These are phyloP conservation scores for Tuber calosporum DNA, from an alignment of 495 filamentous ascomycete genomes.

Conservation along the genomic window DNA sequence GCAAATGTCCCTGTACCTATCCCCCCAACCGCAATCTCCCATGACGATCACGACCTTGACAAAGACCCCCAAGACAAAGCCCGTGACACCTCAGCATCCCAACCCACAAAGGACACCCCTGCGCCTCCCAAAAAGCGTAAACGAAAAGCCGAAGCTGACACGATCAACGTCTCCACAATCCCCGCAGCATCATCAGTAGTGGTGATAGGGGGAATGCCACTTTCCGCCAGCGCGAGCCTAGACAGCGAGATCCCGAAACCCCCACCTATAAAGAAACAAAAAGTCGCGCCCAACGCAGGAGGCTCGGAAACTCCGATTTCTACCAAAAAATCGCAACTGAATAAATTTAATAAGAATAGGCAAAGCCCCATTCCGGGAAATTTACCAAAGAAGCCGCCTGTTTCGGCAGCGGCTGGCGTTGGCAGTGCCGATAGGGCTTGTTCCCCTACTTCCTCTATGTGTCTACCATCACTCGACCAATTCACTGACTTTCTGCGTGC, in stretches of 20 bases:
- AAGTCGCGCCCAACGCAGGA: constrained; percentile 4
- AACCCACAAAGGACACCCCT: constrained; percentile 9
- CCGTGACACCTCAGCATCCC: constrained; percentile 14
- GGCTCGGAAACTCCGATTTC: constrained; percentile 6
- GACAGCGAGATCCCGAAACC: constrained; percentile 13
- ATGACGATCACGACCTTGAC: constrained; percentile 8
- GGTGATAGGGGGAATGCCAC: background rate
- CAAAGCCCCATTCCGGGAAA: constrained; percentile 27
- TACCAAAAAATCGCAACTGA: constrained; percentile 31
- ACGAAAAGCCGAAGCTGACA: constrained; percentile 26
- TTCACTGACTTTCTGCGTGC: constrained; percentile 9
- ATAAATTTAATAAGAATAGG: constrained; percentile 24
- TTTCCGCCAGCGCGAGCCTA: background rate
- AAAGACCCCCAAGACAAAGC: constrained; percentile 19
- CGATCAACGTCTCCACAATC: background rate
- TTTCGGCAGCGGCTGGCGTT: background rate
- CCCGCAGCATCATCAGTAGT: background rate
- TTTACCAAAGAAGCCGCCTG: constrained; percentile 6
- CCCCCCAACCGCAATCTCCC: constrained; percentile 4
- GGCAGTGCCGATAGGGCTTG: constrained; percentile 29
- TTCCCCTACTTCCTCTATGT: background rate
- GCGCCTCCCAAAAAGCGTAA: constrained; percentile 36
- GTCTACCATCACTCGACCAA: too few relatives aligned
- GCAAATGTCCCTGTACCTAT: background rate
- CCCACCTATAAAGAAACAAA: constrained; percentile 35